Percentiles rank a stretch among this genome's conserved stretches.
These are phyloP conservation scores for Pseudozyma sp. DNA, from an alignment of 1,284 basidiomycete species.

Conservation along the genomic window DNA sequence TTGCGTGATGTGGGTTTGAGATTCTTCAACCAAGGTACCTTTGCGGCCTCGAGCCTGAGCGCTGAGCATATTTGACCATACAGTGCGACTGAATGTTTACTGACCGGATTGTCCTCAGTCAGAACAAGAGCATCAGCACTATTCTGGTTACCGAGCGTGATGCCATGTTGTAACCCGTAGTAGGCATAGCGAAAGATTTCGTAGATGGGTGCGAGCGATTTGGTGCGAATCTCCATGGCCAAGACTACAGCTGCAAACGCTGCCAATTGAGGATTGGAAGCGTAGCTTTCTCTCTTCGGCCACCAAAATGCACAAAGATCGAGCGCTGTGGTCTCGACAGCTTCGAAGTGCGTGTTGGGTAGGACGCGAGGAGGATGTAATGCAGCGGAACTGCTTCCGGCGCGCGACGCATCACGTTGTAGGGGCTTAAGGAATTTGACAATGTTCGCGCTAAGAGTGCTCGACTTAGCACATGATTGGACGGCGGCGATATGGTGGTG, in stretches of 20 bases:
- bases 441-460: constrained; percentile 2
- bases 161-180: constrained; percentile 3
- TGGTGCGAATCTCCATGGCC: constrained; percentile 34
- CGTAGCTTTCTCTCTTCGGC: constrained; percentile 9
- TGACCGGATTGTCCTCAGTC: neutral
- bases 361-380: constrained; percentile 2
- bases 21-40: constrained; percentile 29
- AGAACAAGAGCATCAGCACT: no score
- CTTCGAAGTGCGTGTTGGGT: constrained; percentile 18
- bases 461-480: neutral
- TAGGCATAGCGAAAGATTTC: constrained; percentile 29
- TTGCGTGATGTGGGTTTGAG: constrained; percentile 8
- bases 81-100: constrained; percentile 10
- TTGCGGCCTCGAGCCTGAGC: constrained; percentile 9
- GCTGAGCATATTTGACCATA: constrained; percentile 23
- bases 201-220: constrained; percentile 9
- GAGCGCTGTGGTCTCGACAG: constrained; percentile 32
- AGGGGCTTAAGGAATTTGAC: constrained; percentile 23
- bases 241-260: constrained; percentile 35
- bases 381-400: neutral
- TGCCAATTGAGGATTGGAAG: constrained; percentile 6
- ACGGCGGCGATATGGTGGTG: neutral
- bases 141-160: neutral
- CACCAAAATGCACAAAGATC: constrained; percentile 45
- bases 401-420: neutral